A percentile compares a stretch with the other conserved stretches of the same genome.
Evolutionary conservation across 169 alveolate genomes (phyloP).

Genomic region (Babesia bovis): DNA sequence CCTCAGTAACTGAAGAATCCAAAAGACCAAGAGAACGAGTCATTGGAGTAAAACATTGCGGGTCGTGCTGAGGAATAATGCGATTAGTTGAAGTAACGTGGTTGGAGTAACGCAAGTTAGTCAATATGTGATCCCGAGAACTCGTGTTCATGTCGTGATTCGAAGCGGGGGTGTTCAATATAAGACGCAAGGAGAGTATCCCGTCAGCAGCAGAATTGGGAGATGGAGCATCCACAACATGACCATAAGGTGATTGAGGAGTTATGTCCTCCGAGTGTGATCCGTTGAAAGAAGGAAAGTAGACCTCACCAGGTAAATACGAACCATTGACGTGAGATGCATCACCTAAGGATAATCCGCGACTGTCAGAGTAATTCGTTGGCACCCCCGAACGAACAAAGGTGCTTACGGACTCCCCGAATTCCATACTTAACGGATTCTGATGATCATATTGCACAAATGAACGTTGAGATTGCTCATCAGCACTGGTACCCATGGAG

Average conservation of each 20-base stretch:
- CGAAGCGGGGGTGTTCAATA: conserved; percentile 25
- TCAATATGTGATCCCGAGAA: conserved; percentile 21
- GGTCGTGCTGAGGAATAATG: conserved; percentile 8
- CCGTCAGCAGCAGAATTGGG: conserved; percentile 9
- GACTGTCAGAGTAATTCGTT: neutral
- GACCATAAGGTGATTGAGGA: neutral
- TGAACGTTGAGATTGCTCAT: neutral
- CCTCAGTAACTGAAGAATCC: neutral
- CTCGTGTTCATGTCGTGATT: too few species aligned
- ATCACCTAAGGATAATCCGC: neutral
- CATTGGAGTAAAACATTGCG: neutral
- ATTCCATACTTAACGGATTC: neutral
- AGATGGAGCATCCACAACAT: neutral
- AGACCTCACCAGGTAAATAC: neutral
- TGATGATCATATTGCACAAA: neutral
- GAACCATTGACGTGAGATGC: neutral
- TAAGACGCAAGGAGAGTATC: conserved; percentile 18
- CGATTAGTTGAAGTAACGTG: neutral
- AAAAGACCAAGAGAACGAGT: neutral
- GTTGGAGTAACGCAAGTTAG: conserved; percentile 22
- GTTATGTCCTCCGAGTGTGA: conserved; percentile 4
- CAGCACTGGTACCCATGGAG: conserved; percentile 7
- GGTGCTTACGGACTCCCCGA: neutral
- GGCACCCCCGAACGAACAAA: conserved; percentile 1
- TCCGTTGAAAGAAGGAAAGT: neutral